Evolutionary conservation across 192 early-diverging fungal genomes (phyloP).

Genomic region (Linnemannia exigua): DNA sequence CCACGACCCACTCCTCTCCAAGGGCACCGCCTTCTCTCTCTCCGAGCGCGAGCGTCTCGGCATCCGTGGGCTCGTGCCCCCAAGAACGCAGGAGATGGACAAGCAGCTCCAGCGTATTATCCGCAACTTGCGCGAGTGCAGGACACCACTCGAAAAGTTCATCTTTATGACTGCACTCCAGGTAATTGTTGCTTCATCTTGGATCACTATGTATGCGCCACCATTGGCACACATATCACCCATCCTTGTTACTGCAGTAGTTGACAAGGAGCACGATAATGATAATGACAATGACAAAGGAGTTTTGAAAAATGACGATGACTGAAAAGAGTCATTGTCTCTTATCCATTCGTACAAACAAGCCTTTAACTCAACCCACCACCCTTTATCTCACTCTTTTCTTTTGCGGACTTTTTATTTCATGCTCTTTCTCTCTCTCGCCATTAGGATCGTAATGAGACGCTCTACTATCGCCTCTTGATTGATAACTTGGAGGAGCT

Average conservation of each 20-base stretch:
- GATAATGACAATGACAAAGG: background rate
- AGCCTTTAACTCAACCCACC: background rate
- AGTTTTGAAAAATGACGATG: background rate
- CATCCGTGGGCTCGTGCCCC: slow-evolving; percentile 67
- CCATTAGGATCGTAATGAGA: slow-evolving; percentile 65
- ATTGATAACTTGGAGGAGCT: slow-evolving; percentile 66
- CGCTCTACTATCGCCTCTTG: slow-evolving; percentile 65
- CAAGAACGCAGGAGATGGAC: slow-evolving; percentile 69
- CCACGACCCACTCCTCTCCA: slow-evolving; percentile 67
- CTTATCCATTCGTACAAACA: background rate
- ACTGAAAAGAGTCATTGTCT: slow-evolving; percentile 35
- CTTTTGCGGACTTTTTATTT: background rate
- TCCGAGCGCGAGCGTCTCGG: slow-evolving; percentile 66
- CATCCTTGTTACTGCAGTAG: background rate
- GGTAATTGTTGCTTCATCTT: slow-evolving; percentile 8
- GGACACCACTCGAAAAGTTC: slow-evolving; percentile 66
- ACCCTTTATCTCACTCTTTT: background rate
- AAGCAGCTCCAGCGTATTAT: slow-evolving; percentile 68
- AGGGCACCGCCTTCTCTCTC: slow-evolving; percentile 67
- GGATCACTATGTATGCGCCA: background rate
- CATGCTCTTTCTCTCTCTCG: background rate
- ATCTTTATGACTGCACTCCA: slow-evolving; percentile 67
- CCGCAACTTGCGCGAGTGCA: slow-evolving; percentile 62
- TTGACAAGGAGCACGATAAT: too few relatives aligned
- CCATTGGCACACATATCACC: background rate